phyloP scores from a whole-genome alignment of 2,329 filamentous ascomycete species.

The Graphium sp. region DNA sequence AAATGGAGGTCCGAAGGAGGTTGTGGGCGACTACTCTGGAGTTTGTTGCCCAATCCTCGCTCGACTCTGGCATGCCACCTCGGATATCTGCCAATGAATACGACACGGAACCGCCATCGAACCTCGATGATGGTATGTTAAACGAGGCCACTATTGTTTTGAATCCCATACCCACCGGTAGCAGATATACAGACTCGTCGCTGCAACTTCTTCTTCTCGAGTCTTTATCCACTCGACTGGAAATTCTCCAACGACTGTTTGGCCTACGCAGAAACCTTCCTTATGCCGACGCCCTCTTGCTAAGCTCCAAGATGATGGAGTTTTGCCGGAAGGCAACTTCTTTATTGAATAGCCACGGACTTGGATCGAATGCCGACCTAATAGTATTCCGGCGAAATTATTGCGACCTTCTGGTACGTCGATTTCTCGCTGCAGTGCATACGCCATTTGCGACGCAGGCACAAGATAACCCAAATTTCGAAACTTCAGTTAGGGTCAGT shows the following conservation, averaged over 20 bases:
- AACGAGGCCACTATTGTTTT: conserved; percentile 7
- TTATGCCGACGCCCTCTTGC: conserved; percentile 16
- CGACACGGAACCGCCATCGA: conserved; percentile 18
- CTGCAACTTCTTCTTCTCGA: conserved; percentile 17
- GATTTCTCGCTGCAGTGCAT: conserved; percentile 38
- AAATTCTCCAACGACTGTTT: conserved; percentile 16
- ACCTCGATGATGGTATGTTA: conserved; percentile 15
- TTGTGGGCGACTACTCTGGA: conserved; percentile 26
- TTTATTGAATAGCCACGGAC: conserved; percentile 8
- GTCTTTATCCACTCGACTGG: conserved; percentile 17
- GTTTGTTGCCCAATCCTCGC: conserved; percentile 16
- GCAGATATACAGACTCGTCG: conserved; percentile 16
- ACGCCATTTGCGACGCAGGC: conserved; percentile 25
- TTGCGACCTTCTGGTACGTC: conserved; percentile 30
- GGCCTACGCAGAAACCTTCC: conserved; percentile 14
- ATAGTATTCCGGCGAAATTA: conserved; percentile 27
- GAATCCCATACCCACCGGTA: conserved; percentile 9
- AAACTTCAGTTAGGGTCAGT: conserved; percentile 29
- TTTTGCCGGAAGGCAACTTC: conserved; percentile 9
- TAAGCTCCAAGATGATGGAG: conserved; percentile 15
- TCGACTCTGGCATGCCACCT: conserved; percentile 21
- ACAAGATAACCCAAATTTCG: conserved; percentile 23
- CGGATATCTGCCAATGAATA: conserved; percentile 21
- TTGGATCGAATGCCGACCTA: no score
- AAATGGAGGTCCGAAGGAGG: conserved; percentile 20